These are phyloP conservation scores for Aspergillus caelatus DNA, from an alignment of 2,329 filamentous ascomycete species.

Conservation along the genomic window DNA sequence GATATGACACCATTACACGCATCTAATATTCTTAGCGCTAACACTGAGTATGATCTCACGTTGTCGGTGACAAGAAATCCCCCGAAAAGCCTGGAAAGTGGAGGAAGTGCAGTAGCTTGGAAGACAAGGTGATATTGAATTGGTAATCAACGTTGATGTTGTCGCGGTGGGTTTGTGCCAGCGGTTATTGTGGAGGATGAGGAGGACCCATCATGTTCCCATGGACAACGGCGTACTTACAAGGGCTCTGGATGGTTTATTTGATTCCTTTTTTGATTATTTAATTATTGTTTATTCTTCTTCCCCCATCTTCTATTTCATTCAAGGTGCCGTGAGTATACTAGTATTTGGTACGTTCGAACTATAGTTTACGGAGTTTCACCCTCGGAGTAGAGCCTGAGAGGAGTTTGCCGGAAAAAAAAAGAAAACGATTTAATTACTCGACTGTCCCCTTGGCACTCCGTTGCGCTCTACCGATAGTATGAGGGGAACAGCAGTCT, in stretches of 20 bases:
- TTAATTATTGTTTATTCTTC: neutral
- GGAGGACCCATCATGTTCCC: neutral
- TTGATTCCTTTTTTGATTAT: neutral
- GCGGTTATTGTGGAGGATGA: neutral
- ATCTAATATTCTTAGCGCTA: neutral
- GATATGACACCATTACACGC: neutral
- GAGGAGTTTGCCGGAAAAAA: neutral
- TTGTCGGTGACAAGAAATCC: neutral
- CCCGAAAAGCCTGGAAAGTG: neutral
- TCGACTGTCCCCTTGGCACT: neutral
- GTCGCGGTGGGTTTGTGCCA: neutral
- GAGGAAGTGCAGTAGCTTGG: slow-evolving; percentile 9
- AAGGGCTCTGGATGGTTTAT: neutral
- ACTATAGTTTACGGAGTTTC: neutral
- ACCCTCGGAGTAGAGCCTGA: neutral
- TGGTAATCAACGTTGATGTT: neutral
- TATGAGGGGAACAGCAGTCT: neutral
- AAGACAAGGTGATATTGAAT: neutral
- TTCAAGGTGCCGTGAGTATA: too few relatives aligned
- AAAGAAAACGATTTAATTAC: neutral
- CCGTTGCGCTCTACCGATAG: neutral
- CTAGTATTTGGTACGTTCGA: neutral
- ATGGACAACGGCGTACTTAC: neutral
- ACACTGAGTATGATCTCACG: neutral
- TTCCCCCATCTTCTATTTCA: neutral